Evolutionary conservation across 768 basidiomycete species (phyloP).

Genomic region (Kwoniella dendrophila): DNA sequence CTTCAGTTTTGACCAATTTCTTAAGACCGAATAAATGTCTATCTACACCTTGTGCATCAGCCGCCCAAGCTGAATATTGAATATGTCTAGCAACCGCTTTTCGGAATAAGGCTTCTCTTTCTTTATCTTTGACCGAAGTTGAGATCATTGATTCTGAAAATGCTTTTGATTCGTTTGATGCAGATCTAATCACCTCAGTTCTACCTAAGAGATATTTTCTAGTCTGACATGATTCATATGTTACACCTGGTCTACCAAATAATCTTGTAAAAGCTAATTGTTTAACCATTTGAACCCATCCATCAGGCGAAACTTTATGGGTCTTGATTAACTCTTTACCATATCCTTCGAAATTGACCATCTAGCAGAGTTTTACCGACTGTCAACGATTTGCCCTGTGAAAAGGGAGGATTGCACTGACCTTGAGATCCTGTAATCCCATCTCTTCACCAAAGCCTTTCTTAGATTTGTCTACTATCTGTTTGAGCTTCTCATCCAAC

Average conservation of each 20-base stretch:
- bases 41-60: conserved; percentile 92
- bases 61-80: conserved; percentile 85
- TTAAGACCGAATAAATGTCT: conserved; percentile 93
- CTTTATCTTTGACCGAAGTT: conserved; percentile 51
- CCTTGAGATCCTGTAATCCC: conserved; percentile 74
- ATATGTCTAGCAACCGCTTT: conserved; percentile 78
- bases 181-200: conserved; percentile 91
- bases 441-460: conserved; percentile 75
- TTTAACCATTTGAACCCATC: conserved; percentile 92
- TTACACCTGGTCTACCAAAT: conserved; percentile 67
- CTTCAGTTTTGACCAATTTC: conserved; percentile 66
- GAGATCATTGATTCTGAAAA: conserved; percentile 84
- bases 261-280: conserved; percentile 94
- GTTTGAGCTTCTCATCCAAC: conserved; percentile 63
- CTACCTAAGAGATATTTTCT: conserved; percentile 85
- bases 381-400: background rate
- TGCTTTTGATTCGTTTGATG: conserved; percentile 76
- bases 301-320: conserved; percentile 86
- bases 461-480: conserved; percentile 65
- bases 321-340: conserved; percentile 85
- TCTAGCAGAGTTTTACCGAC: no score
- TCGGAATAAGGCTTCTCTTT: conserved; percentile 70
- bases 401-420: conserved; percentile 53
- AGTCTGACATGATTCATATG: conserved; percentile 96
- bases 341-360: conserved; percentile 82